A percentile compares a stretch with the other conserved stretches of the same genome.
phyloP scores from a whole-genome alignment of 2,329 filamentous ascomycete species.

The Hypoxylon sp. region DNA sequence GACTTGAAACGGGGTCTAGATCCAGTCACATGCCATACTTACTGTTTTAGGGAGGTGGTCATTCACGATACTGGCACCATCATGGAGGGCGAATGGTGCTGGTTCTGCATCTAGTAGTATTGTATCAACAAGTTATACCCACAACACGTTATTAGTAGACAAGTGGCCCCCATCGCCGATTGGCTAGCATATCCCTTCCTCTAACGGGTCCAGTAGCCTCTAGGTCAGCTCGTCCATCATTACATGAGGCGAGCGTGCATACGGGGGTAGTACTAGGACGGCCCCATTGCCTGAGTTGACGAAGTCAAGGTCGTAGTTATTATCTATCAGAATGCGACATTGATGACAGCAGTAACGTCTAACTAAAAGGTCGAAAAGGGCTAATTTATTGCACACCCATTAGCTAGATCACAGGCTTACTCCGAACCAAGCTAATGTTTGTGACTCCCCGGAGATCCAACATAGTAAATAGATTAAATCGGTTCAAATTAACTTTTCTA shows the following conservation, averaged over 20 bases:
- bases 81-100: conserved; percentile 10
- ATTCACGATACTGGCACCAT: conserved; percentile 7
- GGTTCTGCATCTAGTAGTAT: conserved; percentile 3
- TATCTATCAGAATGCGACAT: conserved; percentile 14
- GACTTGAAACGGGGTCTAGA: conserved; percentile 33
- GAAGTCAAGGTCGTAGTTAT: conserved; percentile 19
- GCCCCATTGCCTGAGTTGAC: conserved; percentile 29
- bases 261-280: conserved; percentile 16
- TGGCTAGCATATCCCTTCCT: conserved; percentile 11
- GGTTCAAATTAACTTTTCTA: conserved; percentile 11
- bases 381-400: not conserved
- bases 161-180: conserved; percentile 19
- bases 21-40: conserved; percentile 34
- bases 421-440: not conserved
- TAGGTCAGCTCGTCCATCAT: conserved; percentile 8
- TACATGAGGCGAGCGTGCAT: conserved; percentile 38
- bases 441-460: not conserved
- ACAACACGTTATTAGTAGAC: conserved; percentile 19
- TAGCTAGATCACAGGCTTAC: not conserved
- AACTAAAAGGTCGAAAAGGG: not conserved
- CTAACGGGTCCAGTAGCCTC: not conserved
- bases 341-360: not conserved
- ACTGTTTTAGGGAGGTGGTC: conserved; percentile 37
- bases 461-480: not conserved
- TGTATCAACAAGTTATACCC: conserved; percentile 12